Conservation (phyloP, 2,329 filamentous ascomycete species). For the Xylariomycetidae sp. region DNA sequence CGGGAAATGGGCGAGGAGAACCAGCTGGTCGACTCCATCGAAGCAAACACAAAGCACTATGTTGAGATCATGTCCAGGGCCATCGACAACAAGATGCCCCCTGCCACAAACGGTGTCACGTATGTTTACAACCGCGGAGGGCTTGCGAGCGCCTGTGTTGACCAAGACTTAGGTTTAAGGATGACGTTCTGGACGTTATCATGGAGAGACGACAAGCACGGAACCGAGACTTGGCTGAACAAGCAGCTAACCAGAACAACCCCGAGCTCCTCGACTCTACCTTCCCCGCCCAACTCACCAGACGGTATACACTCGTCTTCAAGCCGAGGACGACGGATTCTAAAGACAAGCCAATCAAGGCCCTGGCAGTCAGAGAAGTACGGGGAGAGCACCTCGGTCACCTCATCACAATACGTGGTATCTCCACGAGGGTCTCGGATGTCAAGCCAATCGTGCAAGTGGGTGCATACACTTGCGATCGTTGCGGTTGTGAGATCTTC, state of each 20-base stretch:
- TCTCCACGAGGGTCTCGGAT: slow-evolving; percentile 91
- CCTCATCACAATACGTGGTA: slow-evolving; percentile 90
- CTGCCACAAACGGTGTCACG: slow-evolving; percentile 70
- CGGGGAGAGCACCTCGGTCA: slow-evolving; percentile 87
- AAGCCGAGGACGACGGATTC: slow-evolving; percentile 81
- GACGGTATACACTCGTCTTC: slow-evolving; percentile 93
- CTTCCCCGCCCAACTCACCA: slow-evolving; percentile 86
- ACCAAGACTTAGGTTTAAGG: slow-evolving; percentile 69
- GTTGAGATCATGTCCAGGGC: slow-evolving; percentile 86
- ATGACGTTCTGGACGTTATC: slow-evolving; percentile 93
- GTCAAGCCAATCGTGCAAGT: slow-evolving; percentile 98
- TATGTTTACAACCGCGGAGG: slow-evolving; percentile 33
- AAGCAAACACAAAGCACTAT: slow-evolving; percentile 90
- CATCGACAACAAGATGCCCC: slow-evolving; percentile 79
- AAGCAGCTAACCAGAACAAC: slow-evolving; percentile 61
- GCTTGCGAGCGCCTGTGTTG: slow-evolving; percentile 23
- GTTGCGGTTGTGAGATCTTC: slow-evolving; percentile 95
- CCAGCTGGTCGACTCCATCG: slow-evolving; percentile 75
- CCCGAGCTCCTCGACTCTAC: slow-evolving; percentile 63
- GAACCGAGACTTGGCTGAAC: slow-evolving; percentile 68
- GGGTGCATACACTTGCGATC: slow-evolving; percentile 95
- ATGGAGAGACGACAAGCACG: slow-evolving; percentile 85
- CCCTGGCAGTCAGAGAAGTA: slow-evolving; percentile 86
- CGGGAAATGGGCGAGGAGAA: slow-evolving; percentile 65
- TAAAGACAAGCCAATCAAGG: slow-evolving; percentile 54